Base-by-base conservation (phyloP, 176 grass and related monocot species). In the Typha latifolia region DNA sequence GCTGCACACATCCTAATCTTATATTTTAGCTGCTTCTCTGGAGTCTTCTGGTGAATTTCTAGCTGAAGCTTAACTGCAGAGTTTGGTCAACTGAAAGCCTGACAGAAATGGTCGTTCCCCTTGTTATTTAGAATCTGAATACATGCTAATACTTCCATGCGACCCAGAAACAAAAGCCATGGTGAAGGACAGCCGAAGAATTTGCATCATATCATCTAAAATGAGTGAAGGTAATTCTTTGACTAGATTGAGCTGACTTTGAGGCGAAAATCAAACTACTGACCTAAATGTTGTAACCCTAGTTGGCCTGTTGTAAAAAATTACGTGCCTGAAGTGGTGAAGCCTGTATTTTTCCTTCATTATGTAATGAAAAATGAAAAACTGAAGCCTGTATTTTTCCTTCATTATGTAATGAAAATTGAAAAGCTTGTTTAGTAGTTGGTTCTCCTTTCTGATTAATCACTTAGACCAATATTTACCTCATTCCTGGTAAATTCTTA, bases 321-420 rank as follows among this genome's bases (percentile, higher is more conserved):
- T 64, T 64, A 12, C 68, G 13, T 49, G 56, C 62, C 48, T 70
- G 47, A 63, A 29, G 27, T 2, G 3, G 27, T 29, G 27, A 29
- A 67, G 57, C 68, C 66, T 82, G 62, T 75, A 63, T 72, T 18
- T 16, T 56, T 79, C 31, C 29, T 43, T 59, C 52, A 16, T 37
- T 61, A 67, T 23, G 62, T 57, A 51, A 66, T 43, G 37, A 43
- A 43, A 43, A 29, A 29, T 3, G 27, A 29, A 29, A 29, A 29
- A 2, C 27, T 29, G 27, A 29, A 67, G 57, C 68, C 66, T 82
- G 62, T 75, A 63, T 72, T 18, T 29, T 29, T 29, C 27, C 27
- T 29, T 29, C 27, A 29, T 29, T 29, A 3, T 29, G 24, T n/a
- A n/a, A n/a, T n/a, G n/a, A n/a, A n/a, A n/a, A n/a, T n/a, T n/a